Conservation (phyloP, 2,329 filamentous ascomycete genomes). For the Hypoxylon sp. region DNA sequence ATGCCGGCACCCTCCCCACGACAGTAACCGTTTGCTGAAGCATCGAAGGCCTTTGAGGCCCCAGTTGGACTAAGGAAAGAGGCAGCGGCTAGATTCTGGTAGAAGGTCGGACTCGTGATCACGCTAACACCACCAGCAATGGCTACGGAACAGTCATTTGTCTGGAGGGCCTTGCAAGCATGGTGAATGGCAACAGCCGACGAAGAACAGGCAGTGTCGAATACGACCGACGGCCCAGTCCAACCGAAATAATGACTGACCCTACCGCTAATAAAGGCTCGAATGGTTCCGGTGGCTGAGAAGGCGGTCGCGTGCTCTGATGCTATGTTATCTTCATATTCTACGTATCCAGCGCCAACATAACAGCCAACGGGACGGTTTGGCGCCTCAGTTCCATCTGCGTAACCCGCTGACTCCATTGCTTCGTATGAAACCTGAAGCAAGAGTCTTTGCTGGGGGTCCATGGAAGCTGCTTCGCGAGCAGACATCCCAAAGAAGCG, state of each 20-base stretch:
- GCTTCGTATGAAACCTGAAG: constrained; percentile 43
- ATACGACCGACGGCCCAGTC: constrained; percentile 52
- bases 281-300: constrained; percentile 52
- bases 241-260: constrained; percentile 55
- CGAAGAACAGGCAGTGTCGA: constrained; percentile 57
- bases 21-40: constrained; percentile 66
- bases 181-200: constrained; percentile 54
- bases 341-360: constrained; percentile 44
- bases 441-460: constrained; percentile 50
- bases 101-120: constrained; percentile 50
- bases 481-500: constrained; percentile 50
- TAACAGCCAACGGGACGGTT: constrained; percentile 47
- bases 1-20: constrained; percentile 64
- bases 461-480: constrained; percentile 48
- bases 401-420: constrained; percentile 41
- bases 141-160: constrained; percentile 52
- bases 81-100: constrained; percentile 48
- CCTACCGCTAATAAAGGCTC: constrained; percentile 52
- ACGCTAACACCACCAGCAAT: constrained; percentile 58
- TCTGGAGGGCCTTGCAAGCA: constrained; percentile 51
- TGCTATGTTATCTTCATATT: constrained; percentile 48
- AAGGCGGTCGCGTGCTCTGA: constrained; percentile 51
- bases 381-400: constrained; percentile 20
- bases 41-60: constrained; percentile 63
- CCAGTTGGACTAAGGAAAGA: constrained; percentile 60